Conservation (phyloP, 1,284 basidiomycete genomes). For the Trichosporon coremiiforme region DNA sequence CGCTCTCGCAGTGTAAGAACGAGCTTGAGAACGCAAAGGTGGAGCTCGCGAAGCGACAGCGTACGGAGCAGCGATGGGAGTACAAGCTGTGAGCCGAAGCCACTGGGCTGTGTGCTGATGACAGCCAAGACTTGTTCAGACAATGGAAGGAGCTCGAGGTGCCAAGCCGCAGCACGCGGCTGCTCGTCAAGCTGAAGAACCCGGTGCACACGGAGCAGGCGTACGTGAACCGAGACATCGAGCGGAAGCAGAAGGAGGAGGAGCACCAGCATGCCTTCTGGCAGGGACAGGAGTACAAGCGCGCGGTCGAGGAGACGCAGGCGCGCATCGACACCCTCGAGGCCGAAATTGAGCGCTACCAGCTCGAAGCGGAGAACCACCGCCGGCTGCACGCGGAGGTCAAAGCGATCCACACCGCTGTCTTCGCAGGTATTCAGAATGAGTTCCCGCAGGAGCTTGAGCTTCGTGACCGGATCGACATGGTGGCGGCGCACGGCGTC, state of each 20-base stretch:
- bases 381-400: neutral
- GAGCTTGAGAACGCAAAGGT: neutral
- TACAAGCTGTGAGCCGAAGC: neutral
- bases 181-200: neutral
- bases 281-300: neutral
- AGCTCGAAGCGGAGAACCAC: neutral
- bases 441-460: neutral
- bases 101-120: neutral
- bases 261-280: slow-evolving; percentile 6
- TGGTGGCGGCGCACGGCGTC: neutral
- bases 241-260: neutral
- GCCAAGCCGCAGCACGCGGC: neutral
- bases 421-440: neutral
- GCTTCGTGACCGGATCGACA: neutral
- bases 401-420: neutral
- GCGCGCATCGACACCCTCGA: neutral
- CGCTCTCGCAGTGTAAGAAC: neutral
- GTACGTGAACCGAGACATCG: neutral
- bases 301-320: neutral
- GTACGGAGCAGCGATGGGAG: neutral
- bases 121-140: neutral
- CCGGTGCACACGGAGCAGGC: neutral
- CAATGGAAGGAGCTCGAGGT: neutral
- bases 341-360: neutral
- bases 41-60: neutral